A percentile compares a stretch with the other conserved stretches of the same genome.
phyloP scores from a whole-genome alignment of 129 eudicot species.

The Flaveria bidentis region DNA sequence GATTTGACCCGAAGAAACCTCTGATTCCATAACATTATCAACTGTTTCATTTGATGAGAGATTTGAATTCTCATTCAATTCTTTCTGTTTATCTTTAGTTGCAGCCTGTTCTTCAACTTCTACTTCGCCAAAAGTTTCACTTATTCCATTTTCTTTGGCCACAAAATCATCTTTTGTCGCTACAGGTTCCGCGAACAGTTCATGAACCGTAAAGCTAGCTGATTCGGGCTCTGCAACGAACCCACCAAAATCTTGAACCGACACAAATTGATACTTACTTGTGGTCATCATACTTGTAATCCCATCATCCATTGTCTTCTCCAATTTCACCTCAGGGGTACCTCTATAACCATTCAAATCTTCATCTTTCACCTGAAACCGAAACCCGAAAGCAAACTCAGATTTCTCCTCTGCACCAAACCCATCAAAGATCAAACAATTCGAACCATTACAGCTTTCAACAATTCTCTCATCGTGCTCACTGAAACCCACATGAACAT shows the following conservation, averaged over 20 bases:
- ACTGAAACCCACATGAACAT: conserved; percentile 23
- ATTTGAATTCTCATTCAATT: conserved; percentile 30
- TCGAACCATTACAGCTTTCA: conserved; percentile 15
- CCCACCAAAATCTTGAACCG: conserved; percentile 53
- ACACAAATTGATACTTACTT: conserved; percentile 49
- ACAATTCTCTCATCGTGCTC: conserved; percentile 34
- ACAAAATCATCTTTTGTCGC: conserved; percentile 28
- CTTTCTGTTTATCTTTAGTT: conserved; percentile 11
- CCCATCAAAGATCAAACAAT: conserved; percentile 26
- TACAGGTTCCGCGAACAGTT: conserved; percentile 48
- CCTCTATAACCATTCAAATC: conserved; percentile 32
- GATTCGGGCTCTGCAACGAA: conserved; percentile 53
- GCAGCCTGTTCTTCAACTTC: conserved; percentile 4
- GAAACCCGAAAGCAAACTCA: conserved; percentile 40
- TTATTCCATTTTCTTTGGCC: too few relatives aligned
- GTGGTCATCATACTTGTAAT: conserved; percentile 23
- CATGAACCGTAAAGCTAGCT: conserved; percentile 55
- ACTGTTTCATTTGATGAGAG: neutral
- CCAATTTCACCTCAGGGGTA: conserved; percentile 19
- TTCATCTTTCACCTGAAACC: conserved; percentile 31
- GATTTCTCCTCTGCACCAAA: conserved; percentile 41
- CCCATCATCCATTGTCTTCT: conserved; percentile 44
- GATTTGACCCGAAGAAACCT: conserved; percentile 22
- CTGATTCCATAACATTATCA: conserved; percentile 19
- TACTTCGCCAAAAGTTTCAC: neutral